Percentiles rank a stretch among this genome's conserved stretches.
Conservation (phyloP, 306 rosid genomes). For the Cucurbita argyrosperma region DNA sequence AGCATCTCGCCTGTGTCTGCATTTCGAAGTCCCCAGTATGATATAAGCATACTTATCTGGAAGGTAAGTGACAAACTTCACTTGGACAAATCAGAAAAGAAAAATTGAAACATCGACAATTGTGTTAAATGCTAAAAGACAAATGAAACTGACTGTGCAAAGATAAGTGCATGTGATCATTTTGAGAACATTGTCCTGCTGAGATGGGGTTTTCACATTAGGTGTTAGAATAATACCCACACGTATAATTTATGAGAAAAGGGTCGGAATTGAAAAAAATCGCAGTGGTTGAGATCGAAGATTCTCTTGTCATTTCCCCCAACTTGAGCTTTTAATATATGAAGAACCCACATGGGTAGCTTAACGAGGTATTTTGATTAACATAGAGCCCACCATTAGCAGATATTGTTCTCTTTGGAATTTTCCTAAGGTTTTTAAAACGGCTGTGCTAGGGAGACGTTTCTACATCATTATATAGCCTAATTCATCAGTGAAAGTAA, state of each 20-base stretch:
- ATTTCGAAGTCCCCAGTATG: constrained; percentile 55
- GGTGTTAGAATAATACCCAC: background rate
- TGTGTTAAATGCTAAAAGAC: background rate
- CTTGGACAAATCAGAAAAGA: background rate
- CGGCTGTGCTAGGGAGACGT: rapidly evolving
- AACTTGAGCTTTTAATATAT: background rate
- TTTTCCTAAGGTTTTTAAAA: no score
- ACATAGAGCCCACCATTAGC: background rate
- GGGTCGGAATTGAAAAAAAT: background rate
- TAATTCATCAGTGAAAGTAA: background rate
- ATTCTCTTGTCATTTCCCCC: background rate
- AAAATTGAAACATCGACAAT: background rate
- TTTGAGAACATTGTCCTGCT: background rate
- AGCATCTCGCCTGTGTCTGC: constrained; percentile 82
- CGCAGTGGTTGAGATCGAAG: background rate
- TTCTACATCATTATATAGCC: background rate
- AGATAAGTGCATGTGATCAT: background rate
- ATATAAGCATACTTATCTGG: constrained; percentile 91
- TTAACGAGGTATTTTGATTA: background rate
- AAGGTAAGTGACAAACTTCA: constrained; percentile 47
- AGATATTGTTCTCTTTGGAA: no score
- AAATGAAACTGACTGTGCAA: background rate
- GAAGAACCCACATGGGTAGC: background rate
- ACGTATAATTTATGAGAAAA: background rate
- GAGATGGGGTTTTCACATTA: background rate